Base-by-base conservation (phyloP, 176 grass and related monocot genomes). In the Oryza rufipogon region DNA sequence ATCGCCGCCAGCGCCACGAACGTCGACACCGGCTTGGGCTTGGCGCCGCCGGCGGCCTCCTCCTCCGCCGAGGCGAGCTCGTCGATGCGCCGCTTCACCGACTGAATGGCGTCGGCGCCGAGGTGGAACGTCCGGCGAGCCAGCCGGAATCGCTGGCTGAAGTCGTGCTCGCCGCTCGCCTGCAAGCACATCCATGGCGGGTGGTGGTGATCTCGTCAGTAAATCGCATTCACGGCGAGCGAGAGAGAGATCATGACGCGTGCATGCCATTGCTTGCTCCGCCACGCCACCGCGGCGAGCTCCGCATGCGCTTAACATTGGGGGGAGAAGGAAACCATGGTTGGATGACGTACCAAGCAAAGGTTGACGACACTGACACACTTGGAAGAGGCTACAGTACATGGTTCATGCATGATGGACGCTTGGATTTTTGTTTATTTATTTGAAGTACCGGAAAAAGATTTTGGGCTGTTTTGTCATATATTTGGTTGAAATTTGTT, bases 1-100 rank as follows among this genome's bases (percentile, higher is more conserved):
- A 86, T 26, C 25, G 79, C 90, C 16, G 83, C 6, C 67, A 86
- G 79, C 51, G 87, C 63, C 74, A 85, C 83, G 86, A 78, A 91
- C 54, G 86, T 80, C 65, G 90, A 91, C 58, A 82, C 86, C 25
- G 86, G 82, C 82, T 81, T 28, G 28, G 28, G 25, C 25, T 26
- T 81, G 2, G 5, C 66, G 47, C 5, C 54, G 47, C 42, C 42
- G 30, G 2, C 17, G 4, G 10, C 36, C 20, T 63, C 88, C 11
- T 63, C 48, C 5, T 79, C 88, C 15, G 75, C 48, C 5, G 12
- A 34, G 2, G 76, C 81, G 28, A 84, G 61, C 20, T 33, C 75
- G 48, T 82, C 15, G 70, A 89, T 89, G 71, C 77, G 82, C 19
- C 15, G 39, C 51, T 80, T 70, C 7, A 89, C 51, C 3, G 64